Evolutionary conservation across 176 grass and related monocot species (phyloP).

Genomic region (Urochloa ruziziensis): DNA sequence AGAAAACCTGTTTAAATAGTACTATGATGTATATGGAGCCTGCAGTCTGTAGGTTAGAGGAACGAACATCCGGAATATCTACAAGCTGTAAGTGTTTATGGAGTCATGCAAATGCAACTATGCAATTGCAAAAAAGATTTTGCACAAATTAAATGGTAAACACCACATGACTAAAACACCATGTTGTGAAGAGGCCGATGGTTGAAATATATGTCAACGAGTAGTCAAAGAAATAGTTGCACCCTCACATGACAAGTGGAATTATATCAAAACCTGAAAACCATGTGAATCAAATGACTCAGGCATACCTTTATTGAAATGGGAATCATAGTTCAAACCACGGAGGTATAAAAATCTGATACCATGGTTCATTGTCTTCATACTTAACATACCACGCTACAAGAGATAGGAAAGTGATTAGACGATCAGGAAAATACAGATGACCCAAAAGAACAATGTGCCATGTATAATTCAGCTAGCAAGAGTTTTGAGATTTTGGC

Average conservation of each 20-base stretch:
- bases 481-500: background rate
- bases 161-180: background rate
- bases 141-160: background rate
- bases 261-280: conserved; percentile 34
- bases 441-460: conserved; percentile 2
- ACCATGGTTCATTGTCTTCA: conserved; percentile 85
- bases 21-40: no score
- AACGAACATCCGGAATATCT: no score
- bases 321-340: conserved; percentile 96
- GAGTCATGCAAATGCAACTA: conserved; percentile 7
- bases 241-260: conserved; percentile 23
- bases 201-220: conserved; percentile 5
- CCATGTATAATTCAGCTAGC: conserved; percentile 2
- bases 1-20: conserved; percentile 5
- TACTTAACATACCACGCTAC: conserved; percentile 96
- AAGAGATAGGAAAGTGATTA: conserved; percentile 14
- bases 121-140: background rate
- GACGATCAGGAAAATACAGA: conserved; percentile 6
- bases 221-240: background rate
- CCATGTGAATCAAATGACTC: background rate
- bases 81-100: background rate
- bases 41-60: no score
- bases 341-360: conserved; percentile 90
- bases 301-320: conserved; percentile 91
- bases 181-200: conserved; percentile 15